phyloP scores from a whole-genome alignment of 2,329 filamentous ascomycete species.

The Colletotrichum liriopes region DNA sequence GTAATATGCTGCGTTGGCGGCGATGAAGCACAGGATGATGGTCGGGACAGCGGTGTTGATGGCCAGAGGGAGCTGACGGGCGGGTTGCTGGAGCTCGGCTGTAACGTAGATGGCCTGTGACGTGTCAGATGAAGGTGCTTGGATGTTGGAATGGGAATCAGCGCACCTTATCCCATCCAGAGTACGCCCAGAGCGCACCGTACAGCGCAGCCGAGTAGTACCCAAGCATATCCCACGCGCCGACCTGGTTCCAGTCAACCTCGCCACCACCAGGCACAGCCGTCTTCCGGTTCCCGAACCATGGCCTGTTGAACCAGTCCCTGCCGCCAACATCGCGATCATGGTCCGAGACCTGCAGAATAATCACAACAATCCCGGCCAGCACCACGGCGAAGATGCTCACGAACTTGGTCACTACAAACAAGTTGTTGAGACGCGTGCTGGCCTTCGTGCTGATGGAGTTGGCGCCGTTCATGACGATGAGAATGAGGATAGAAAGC shows the following conservation, averaged over 20 bases:
- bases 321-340: conserved; percentile 59
- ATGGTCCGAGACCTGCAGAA: conserved; percentile 56
- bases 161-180: conserved; percentile 76
- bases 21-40: conserved; percentile 72
- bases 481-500: conserved; percentile 64
- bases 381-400: conserved; percentile 64
- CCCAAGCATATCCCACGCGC: conserved; percentile 72
- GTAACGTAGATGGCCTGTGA: conserved; percentile 69
- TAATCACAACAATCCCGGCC: conserved; percentile 64
- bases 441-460: conserved; percentile 70
- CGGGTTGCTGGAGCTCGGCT: conserved; percentile 66
- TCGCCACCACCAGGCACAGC: conserved; percentile 64
- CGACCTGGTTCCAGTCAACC: conserved; percentile 65
- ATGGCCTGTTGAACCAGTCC: conserved; percentile 68
- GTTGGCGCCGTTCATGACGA: conserved; percentile 65
- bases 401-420: conserved; percentile 69
- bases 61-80: conserved; percentile 70
- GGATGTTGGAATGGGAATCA: no score
- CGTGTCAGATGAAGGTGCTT: neutral
- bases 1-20: conserved; percentile 75
- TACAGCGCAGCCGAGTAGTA: conserved; percentile 74
- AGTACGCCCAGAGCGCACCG: conserved; percentile 75
- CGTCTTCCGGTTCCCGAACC: conserved; percentile 69
- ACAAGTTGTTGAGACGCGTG: conserved; percentile 70
- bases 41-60: conserved; percentile 74